Percentiles rank a stretch among this genome's conserved stretches.
These are phyloP conservation scores for Xerocomus spinulosus DNA, from an alignment of 768 basidiomycete species.

Conservation along the genomic window DNA sequence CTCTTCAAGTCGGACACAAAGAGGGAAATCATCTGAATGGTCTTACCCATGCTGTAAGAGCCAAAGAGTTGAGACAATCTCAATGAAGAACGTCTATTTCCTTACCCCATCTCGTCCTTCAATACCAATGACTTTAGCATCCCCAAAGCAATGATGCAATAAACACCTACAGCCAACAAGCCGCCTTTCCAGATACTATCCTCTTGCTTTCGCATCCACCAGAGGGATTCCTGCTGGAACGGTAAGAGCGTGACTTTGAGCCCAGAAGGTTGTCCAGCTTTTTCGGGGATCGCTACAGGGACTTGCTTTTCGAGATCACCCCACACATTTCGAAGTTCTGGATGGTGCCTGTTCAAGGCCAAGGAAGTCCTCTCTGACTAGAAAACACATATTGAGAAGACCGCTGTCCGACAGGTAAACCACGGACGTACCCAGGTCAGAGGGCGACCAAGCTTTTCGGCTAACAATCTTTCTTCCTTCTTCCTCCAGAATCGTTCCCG, in stretches of 20 bases:
- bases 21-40: slow-evolving; percentile 93
- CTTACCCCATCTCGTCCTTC: slow-evolving; percentile 90
- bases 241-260: slow-evolving; percentile 84
- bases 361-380: slow-evolving; percentile 71
- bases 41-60: slow-evolving; percentile 76
- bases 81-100: neutral
- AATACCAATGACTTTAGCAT: slow-evolving; percentile 6
- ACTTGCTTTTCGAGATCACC: slow-evolving; percentile 70
- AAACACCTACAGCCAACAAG: slow-evolving; percentile 72
- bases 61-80: slow-evolving; percentile 9
- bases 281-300: slow-evolving; percentile 56
- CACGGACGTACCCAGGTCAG: slow-evolving; percentile 57
- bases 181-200: slow-evolving; percentile 83
- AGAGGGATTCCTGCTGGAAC: slow-evolving; percentile 92
- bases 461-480: slow-evolving; percentile 47
- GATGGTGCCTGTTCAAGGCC: slow-evolving; percentile 63
- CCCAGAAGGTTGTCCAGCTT: slow-evolving; percentile 75
- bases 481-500: slow-evolving; percentile 31
- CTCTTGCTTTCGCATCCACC: slow-evolving; percentile 96
- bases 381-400: slow-evolving; percentile 6
- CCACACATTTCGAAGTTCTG: slow-evolving; percentile 82
- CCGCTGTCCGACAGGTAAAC: slow-evolving; percentile 6
- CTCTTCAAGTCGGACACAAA: slow-evolving; percentile 72
- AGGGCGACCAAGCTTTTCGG: slow-evolving; percentile 60
- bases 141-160: neutral